Conservation (phyloP, 345 rosid species). For the Pugionium cornutum region DNA sequence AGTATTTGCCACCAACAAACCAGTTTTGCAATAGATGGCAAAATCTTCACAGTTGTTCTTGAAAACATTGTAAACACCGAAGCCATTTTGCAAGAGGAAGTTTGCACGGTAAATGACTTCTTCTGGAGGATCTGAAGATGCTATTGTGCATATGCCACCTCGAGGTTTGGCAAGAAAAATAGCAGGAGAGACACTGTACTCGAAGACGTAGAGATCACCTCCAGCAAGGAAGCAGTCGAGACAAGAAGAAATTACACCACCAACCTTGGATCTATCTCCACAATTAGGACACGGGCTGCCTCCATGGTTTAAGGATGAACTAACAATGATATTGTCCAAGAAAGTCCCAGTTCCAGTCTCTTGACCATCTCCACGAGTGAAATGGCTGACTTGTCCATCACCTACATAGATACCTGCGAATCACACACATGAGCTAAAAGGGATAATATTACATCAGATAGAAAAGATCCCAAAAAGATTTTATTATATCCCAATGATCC, state of each 20-base stretch:
- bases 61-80: slow-evolving; percentile 70
- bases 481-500: neutral
- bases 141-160: slow-evolving; percentile 80
- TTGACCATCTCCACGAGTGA: slow-evolving; percentile 76
- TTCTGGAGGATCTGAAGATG: slow-evolving; percentile 59
- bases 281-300: slow-evolving; percentile 64
- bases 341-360: slow-evolving; percentile 79
- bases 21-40: slow-evolving; percentile 84
- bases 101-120: slow-evolving; percentile 63
- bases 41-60: slow-evolving; percentile 88
- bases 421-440: slow-evolving; percentile 1
- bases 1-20: slow-evolving; percentile 57
- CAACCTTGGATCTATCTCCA: slow-evolving; percentile 51
- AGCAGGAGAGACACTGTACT: slow-evolving; percentile 54
- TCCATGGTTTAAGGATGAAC: slow-evolving; percentile 47
- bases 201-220: slow-evolving; percentile 68
- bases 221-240: slow-evolving; percentile 71
- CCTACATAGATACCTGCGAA: slow-evolving; percentile 68
- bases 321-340: slow-evolving; percentile 60
- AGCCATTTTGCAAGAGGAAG: slow-evolving; percentile 72
- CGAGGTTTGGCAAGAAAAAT: slow-evolving; percentile 66
- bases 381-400: slow-evolving; percentile 77
- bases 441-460: slow-evolving; percentile 3
- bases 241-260: slow-evolving; percentile 72
- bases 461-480: neutral